Evolutionary conservation across 73 alveolate genomes (phyloP).

Genomic region (Paramecium biaurelia): DNA sequence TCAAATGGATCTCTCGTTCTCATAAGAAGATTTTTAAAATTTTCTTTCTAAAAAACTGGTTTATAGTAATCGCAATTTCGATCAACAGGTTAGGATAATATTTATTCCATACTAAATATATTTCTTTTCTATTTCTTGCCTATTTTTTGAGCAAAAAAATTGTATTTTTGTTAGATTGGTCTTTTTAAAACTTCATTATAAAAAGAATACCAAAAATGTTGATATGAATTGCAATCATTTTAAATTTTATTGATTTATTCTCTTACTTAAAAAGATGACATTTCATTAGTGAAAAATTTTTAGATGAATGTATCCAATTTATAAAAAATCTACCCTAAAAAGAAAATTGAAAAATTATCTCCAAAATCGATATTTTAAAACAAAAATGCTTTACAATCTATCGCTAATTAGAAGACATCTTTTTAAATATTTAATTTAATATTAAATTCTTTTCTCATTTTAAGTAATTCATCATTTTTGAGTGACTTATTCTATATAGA

Average conservation of each 20-base stretch:
- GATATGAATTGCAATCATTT: not conserved
- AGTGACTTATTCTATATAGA: no score
- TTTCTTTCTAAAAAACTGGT: conserved; percentile 9
- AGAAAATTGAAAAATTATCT: conserved; percentile 12
- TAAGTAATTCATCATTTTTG: not conserved
- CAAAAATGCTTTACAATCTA: not conserved
- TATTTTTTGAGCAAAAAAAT: not conserved
- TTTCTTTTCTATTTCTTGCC: not conserved
- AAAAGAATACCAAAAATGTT: not conserved
- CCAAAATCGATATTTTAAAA: not conserved
- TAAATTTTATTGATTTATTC: not conserved
- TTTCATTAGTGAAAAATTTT: not conserved
- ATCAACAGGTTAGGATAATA: not conserved
- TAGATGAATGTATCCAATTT: not conserved
- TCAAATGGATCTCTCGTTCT: conserved; percentile 20
- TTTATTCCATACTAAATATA: not conserved
- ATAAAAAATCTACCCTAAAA: not conserved
- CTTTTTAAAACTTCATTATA: not conserved
- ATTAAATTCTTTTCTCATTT: not conserved
- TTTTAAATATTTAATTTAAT: not conserved
- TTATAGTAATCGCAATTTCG: not conserved
- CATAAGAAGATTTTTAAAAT: conserved; percentile 37
- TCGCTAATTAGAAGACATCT: not conserved
- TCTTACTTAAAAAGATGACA: not conserved
- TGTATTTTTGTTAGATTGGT: not conserved